phyloP scores from a whole-genome alignment of 805 yeast genomes.

The Barnettozyma sp. region DNA sequence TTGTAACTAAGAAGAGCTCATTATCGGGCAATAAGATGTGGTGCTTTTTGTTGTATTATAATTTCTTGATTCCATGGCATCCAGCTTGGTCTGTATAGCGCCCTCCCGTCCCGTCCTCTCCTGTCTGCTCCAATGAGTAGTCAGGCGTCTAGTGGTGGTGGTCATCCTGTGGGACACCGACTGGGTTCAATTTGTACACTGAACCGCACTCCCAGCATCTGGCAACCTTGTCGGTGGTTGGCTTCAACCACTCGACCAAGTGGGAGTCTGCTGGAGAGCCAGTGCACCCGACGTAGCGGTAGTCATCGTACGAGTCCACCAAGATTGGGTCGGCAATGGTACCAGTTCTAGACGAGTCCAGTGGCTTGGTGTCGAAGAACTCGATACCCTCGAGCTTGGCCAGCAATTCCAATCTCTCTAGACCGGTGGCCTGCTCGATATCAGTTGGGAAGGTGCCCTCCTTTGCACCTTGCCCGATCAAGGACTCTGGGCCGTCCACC shows the following conservation, averaged over 20 bases:
- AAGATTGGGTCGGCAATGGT: constrained; percentile 84
- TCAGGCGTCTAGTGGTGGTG: constrained; percentile 22
- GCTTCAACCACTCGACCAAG: constrained; percentile 86
- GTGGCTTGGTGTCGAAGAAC: constrained; percentile 81
- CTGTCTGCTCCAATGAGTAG: neutral
- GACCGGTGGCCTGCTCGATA: constrained; percentile 95
- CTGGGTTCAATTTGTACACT: constrained; percentile 80
- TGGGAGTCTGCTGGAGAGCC: constrained; percentile 95
- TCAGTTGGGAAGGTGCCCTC: constrained; percentile 87
- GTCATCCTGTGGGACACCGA: constrained; percentile 71
- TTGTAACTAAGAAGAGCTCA: too few species aligned
- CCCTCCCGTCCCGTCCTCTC: too few species aligned
- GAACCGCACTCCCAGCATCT: constrained; percentile 99
- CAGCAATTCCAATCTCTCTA: constrained; percentile 90
- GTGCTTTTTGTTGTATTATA: too few species aligned
- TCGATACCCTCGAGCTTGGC: constrained; percentile 96
- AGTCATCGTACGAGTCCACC: constrained; percentile 84
- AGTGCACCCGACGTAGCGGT: constrained; percentile 95
- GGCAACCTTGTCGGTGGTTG: constrained; percentile 71
- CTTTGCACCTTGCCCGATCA: constrained; percentile 88
- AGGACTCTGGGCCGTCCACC: constrained; percentile 67
- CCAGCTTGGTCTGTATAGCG: too few species aligned
- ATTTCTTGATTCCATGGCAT: too few species aligned
- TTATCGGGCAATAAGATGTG: too few species aligned
- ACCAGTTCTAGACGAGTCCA: constrained; percentile 84